Evolutionary conservation across 106 monocot species (phyloP), one percentile per base, ranked within the genome.

Genomic region (Dendrobium huoshanense): DNA sequence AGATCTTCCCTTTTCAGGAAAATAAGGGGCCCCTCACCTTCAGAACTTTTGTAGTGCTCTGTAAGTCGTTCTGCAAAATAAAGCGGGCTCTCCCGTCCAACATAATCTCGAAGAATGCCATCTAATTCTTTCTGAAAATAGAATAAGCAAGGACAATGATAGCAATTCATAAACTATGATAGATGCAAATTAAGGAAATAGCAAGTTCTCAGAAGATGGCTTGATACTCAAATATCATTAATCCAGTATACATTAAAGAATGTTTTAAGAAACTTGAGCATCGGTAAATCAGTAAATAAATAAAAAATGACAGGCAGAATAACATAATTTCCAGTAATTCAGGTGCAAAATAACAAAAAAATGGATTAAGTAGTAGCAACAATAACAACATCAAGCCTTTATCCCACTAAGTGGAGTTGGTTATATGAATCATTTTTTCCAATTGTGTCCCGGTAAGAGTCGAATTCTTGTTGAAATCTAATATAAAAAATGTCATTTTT

Each of bases 1-100:
- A 92, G 88, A 77, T 92, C 92, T 79, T 92, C 92, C 77, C 92
- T 84, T 58, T 92, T 92, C 3, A 92, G 76, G 76, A 89, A 92
- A 56, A 92, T 85, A 51, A 58, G 88, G 2, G 92, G 88, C 20
- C 90, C 90, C 65, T 88, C 84, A 15, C 89, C 88, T 77, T 88
- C 79, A 42, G 85, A 33, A 11, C 56, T 75, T 65, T 83, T 88
- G 73, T 92, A 92, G 67, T 92, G 90, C 25, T 85, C 81, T 41
- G 90, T 85, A 40, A 90, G 86, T 45, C 88, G 84, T 61, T 90
- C 90, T 5, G 92, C 92, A 80, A 90, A 92, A 79, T 92, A 92
- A 42, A 92, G 89, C 13, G 92, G 92, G 78, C 86, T 89, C 77
- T 89, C 92, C 0, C 92, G 80, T 13, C 92, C 92, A 81, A 89